phyloP scores from a whole-genome alignment of 2,329 filamentous ascomycete genomes.

The Aspergillus ustus region DNA sequence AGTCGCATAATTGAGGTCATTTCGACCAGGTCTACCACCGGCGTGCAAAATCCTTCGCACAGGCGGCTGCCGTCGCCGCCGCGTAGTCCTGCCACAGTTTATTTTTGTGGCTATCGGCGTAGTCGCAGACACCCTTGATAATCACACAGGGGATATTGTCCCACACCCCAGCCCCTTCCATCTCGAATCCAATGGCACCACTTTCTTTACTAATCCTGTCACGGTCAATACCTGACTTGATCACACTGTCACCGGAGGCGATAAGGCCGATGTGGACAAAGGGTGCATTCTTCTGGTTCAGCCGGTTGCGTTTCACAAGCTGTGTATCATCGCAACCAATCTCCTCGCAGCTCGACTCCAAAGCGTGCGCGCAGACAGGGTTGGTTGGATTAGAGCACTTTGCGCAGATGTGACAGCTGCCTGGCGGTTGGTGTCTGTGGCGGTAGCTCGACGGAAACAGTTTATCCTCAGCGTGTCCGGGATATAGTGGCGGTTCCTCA shows the following conservation, averaged over 20 bases:
- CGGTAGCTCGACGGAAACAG: not conserved
- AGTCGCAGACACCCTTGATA: slow-evolving; percentile 22
- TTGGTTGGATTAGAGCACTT: slow-evolving; percentile 16
- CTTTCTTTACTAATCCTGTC: slow-evolving; percentile 4
- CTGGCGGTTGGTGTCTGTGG: not conserved
- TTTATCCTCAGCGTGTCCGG: not conserved
- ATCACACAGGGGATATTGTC: slow-evolving; percentile 1
- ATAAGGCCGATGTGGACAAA: slow-evolving; percentile 14
- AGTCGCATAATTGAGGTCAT: no score
- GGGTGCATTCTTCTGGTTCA: not conserved
- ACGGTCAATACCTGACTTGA: slow-evolving; percentile 17
- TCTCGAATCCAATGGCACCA: slow-evolving; percentile 22
- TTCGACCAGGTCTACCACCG: no score
- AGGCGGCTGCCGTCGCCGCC: slow-evolving; percentile 5
- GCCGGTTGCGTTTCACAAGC: not conserved
- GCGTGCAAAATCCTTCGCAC: slow-evolving; percentile 6
- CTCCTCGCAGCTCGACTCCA: not conserved
- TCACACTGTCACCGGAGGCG: slow-evolving; percentile 18
- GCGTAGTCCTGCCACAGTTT: slow-evolving; percentile 25
- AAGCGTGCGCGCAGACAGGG: slow-evolving; percentile 5
- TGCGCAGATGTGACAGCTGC: slow-evolving; percentile 17
- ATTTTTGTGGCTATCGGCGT: slow-evolving; percentile 26
- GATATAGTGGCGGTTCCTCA: not conserved
- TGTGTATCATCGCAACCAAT: slow-evolving; percentile 2
- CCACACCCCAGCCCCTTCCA: slow-evolving; percentile 7